Percentiles rank a stretch among this genome's conserved stretches.
These are phyloP conservation scores for Fusarium dlaminii DNA, from an alignment of 2,329 filamentous ascomycete species.

Conservation along the genomic window DNA sequence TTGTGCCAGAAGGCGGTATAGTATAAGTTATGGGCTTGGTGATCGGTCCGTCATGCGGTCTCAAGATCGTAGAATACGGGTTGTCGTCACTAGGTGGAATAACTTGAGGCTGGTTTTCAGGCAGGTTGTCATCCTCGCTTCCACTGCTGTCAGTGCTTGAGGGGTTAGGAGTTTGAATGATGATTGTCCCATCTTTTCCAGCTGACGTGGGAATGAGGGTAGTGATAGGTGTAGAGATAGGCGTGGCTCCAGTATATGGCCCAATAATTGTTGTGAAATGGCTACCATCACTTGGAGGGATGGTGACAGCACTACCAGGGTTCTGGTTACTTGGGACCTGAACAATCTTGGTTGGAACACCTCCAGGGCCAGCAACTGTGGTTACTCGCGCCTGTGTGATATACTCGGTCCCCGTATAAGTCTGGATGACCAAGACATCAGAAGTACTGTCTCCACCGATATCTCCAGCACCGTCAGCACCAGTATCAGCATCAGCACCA, in stretches of 20 bases:
- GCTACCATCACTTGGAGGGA: conserved; percentile 16
- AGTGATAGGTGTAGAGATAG: conserved; percentile 18
- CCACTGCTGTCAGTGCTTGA: background rate
- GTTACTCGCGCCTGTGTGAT: conserved; percentile 13
- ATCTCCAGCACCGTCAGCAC: background rate
- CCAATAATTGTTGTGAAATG: conserved; percentile 17
- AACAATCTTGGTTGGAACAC: conserved; percentile 7
- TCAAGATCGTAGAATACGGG: conserved; percentile 9
- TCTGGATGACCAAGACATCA: conserved; percentile 21
- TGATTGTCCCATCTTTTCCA: conserved; percentile 14
- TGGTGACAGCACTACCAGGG: conserved; percentile 8
- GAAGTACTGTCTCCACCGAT: background rate
- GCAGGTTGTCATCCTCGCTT: background rate
- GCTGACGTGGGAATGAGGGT: conserved; percentile 16
- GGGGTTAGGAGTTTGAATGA: conserved; percentile 21
- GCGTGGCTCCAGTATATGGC: conserved; percentile 2
- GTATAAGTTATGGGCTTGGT: conserved; percentile 18
- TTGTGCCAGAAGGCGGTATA: conserved; percentile 1
- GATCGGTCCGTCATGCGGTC: conserved; percentile 14
- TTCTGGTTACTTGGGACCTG: conserved; percentile 21
- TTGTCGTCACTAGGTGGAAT: conserved; percentile 13
- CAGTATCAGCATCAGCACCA: background rate
- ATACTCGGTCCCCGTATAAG: conserved; percentile 18
- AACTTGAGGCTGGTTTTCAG: conserved; percentile 3
- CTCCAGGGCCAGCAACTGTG: conserved; percentile 8